A percentile compares a stretch with the other conserved stretches of the same genome.
Evolutionary conservation across 2,329 filamentous ascomycete genomes (phyloP).

Genomic region (Monosporascus cannonballus): DNA sequence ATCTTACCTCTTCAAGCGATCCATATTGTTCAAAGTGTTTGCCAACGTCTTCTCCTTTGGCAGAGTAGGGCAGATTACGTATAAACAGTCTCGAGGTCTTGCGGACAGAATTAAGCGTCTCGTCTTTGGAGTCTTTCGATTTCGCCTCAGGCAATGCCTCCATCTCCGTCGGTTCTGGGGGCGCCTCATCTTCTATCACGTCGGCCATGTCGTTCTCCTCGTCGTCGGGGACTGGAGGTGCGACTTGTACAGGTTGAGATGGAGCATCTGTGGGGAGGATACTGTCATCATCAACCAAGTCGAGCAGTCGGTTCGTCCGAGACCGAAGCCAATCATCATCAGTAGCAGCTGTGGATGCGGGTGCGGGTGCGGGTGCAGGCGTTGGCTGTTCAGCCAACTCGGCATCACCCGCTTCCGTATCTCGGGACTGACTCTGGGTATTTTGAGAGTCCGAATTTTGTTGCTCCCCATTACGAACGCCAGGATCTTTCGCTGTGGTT

Average conservation of each 20-base stretch:
- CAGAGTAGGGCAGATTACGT: conserved; percentile 78
- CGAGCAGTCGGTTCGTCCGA: conserved; percentile 78
- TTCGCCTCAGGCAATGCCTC: conserved; percentile 17
- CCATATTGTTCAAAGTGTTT: conserved; percentile 68
- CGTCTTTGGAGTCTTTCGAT: conserved; percentile 34
- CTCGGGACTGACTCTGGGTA: neutral
- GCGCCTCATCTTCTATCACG: conserved; percentile 2
- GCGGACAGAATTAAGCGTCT: conserved; percentile 55
- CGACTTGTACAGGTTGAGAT: conserved; percentile 5
- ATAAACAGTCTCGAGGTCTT: conserved; percentile 77
- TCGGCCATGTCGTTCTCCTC: conserved; percentile 13
- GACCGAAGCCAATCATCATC: conserved; percentile 91
- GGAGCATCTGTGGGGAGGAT: conserved; percentile 20
- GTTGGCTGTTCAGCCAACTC: neutral
- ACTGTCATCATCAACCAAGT: conserved; percentile 73
- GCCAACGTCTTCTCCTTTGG: conserved; percentile 70
- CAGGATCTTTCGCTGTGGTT: neutral
- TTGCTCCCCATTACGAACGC: neutral
- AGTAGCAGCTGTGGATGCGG: conserved; percentile 41
- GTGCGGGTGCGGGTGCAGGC: conserved; percentile 4
- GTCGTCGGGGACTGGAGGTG: conserved; percentile 7
- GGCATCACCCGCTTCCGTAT: neutral
- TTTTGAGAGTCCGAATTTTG: neutral
- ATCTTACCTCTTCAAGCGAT: conserved; percentile 78
- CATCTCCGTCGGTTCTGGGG: neutral